Conservation (phyloP, 306 rosid genomes). For the Malus sylvestris region DNA sequence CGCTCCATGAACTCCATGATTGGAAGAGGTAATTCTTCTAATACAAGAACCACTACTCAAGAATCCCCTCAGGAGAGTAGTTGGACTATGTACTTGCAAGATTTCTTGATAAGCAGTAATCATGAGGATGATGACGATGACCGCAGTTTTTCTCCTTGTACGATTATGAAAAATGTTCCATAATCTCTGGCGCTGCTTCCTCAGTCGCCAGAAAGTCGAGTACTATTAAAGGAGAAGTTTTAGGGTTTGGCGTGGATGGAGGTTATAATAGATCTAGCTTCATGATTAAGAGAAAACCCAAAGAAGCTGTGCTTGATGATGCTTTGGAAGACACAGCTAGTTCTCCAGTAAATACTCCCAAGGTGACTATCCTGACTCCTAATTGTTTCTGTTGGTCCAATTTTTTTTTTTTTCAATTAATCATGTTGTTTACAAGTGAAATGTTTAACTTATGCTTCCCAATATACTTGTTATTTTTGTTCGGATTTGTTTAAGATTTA, state of each 20-base stretch:
- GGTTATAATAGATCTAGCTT: slow-evolving; percentile 23
- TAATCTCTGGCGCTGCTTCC: slow-evolving; percentile 47
- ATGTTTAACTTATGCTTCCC: not conserved
- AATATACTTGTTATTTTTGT: not conserved
- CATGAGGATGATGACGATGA: not conserved
- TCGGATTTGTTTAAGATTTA: not conserved
- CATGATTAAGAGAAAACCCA: slow-evolving; percentile 46
- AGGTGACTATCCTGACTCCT: slow-evolving; percentile 26
- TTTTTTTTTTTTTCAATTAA: not conserved
- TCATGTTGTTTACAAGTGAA: not conserved
- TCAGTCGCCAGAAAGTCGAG: slow-evolving; percentile 16
- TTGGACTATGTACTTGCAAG: slow-evolving; percentile 78
- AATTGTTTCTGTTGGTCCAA: not conserved
- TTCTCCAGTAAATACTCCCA: slow-evolving; percentile 69
- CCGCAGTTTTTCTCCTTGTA: slow-evolving; percentile 15
- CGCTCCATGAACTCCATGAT: slow-evolving; percentile 28
- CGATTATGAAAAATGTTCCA: slow-evolving; percentile 15
- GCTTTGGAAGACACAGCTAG: slow-evolving; percentile 86
- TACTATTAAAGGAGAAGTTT: not conserved
- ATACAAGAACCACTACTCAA: slow-evolving; percentile 4
- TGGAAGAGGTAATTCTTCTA: slow-evolving; percentile 22
- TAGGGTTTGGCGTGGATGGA: slow-evolving; percentile 6
- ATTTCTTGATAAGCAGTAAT: slow-evolving; percentile 32
- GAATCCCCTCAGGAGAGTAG: slow-evolving; percentile 64
- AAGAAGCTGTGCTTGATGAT: slow-evolving; percentile 42